Base-by-base conservation (phyloP, 169 alveolate genomes). In the Neospora caninum region DNA sequence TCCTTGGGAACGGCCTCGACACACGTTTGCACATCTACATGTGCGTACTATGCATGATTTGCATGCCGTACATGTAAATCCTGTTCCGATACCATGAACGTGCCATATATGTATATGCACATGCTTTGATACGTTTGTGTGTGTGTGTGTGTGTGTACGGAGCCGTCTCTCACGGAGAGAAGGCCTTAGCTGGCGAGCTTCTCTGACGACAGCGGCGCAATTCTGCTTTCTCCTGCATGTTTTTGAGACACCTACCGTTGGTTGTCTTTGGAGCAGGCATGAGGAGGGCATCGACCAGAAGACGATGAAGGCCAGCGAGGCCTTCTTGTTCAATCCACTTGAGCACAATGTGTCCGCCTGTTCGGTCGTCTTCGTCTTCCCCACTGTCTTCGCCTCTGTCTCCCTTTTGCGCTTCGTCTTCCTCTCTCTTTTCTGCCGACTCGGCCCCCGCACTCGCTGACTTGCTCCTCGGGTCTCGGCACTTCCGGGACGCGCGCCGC, bases 201-300 rank as follows among this genome's bases (percentile, higher is more conserved):
- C 13, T 7, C 58, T 7, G 4, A 49, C 13, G 58, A 7, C 58
- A 7, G 58, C 58, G 13, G 13, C 58, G 58, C 22, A 49, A 49
- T 49, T 13, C 4, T 49, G 13, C 58, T 49, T 49, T 49, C 13
- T 13, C 58, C n/a, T n/a, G n/a, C n/a, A n/a, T n/a, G n/a, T n/a
- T n/a, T n/a, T n/a, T 20, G 84, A 73, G 27, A n/a, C 39, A 31
- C 27, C 7, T 82, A 82, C 88, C 88, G 53, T 38, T 45, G 70
- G 31, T 84, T 25, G 91, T n/a, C 78, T 84, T 84, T 36, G 91
- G 91, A 22, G 91, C 38, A 6, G 91, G 91, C 39, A 45, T 43
- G 53, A 84, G 73, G 29, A 84, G 91, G 45, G 91, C 49, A 4
- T 84, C 91, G 91, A 84, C 91, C 45, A 84, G 91, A 36, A 84